Conservation (phyloP, 179 eudicot species). For the Gypsophila paniculata region DNA sequence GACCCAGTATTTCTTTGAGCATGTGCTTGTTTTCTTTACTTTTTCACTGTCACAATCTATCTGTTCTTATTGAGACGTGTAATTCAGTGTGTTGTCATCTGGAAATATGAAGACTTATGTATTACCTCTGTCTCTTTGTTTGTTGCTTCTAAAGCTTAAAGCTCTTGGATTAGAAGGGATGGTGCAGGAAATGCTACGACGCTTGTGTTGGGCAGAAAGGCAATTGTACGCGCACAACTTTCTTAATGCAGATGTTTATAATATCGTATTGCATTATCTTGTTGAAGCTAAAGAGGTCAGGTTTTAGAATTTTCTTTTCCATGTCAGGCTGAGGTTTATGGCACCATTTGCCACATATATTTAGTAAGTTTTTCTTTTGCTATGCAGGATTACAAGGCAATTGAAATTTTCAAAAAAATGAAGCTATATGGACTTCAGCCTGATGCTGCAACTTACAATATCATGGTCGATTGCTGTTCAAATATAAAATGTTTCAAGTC, state of each 20-base stretch:
- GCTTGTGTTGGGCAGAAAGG: conserved; percentile 53
- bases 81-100: background rate
- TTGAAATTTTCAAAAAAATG: conserved; percentile 63
- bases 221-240: conserved; percentile 28
- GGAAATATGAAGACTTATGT: conserved; percentile 9
- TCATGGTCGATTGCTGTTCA: conserved; percentile 82
- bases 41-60: background rate
- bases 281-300: conserved; percentile 69
- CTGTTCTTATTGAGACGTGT: background rate
- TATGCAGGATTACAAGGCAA: conserved; percentile 56
- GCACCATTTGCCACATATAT: background rate
- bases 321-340: conserved; percentile 1
- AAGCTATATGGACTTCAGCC: conserved; percentile 40
- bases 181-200: conserved; percentile 56
- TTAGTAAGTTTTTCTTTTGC: conserved; percentile 19
- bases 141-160: conserved; percentile 48
- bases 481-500: conserved; percentile 53
- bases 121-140: conserved; percentile 11
- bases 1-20: too few species aligned
- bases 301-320: conserved; percentile 3
- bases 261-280: conserved; percentile 69
- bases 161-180: conserved; percentile 84
- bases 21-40: background rate
- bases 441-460: conserved; percentile 59
- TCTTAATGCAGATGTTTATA: conserved; percentile 46